A percentile compares a stretch with the other conserved stretches of the same genome.
Evolutionary conservation across 2,329 filamentous ascomycete genomes (phyloP).

Genomic region (Elsinoe necatrix): DNA sequence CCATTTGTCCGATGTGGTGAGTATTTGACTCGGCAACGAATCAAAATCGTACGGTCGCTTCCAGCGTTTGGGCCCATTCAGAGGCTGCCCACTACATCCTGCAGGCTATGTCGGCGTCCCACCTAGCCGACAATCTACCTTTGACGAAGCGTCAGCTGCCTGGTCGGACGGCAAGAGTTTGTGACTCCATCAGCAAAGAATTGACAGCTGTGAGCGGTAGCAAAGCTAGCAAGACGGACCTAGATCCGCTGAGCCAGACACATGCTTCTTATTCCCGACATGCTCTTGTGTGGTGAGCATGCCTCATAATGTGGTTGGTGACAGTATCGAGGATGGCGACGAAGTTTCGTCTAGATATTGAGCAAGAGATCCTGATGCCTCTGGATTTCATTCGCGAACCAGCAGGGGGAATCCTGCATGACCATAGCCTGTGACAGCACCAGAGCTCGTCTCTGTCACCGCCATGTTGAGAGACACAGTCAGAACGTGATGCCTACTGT

Average conservation of each 20-base stretch:
- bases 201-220: background rate
- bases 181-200: slow-evolving; percentile 13
- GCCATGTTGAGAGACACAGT: slow-evolving; percentile 9
- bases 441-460: slow-evolving; percentile 14
- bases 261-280: slow-evolving; percentile 16
- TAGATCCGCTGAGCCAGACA: slow-evolving; percentile 5
- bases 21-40: slow-evolving; percentile 19
- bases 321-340: slow-evolving; percentile 11
- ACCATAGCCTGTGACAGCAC: background rate
- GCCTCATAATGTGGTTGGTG: slow-evolving; percentile 16
- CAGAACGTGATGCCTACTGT: background rate
- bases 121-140: slow-evolving; percentile 18
- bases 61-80: slow-evolving; percentile 16
- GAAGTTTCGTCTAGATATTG: background rate
- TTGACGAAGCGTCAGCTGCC: slow-evolving; percentile 15
- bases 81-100: slow-evolving; percentile 18
- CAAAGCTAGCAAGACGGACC: background rate
- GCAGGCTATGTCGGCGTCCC: slow-evolving; percentile 19
- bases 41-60: slow-evolving; percentile 19
- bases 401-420: background rate
- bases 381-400: background rate
- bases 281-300: slow-evolving; percentile 18
- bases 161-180: slow-evolving; percentile 7
- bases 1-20: slow-evolving; percentile 20
- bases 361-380: background rate